phyloP scores from a whole-genome alignment of 169 alveolate species.

The Plasmodium gallinaceum region DNA sequence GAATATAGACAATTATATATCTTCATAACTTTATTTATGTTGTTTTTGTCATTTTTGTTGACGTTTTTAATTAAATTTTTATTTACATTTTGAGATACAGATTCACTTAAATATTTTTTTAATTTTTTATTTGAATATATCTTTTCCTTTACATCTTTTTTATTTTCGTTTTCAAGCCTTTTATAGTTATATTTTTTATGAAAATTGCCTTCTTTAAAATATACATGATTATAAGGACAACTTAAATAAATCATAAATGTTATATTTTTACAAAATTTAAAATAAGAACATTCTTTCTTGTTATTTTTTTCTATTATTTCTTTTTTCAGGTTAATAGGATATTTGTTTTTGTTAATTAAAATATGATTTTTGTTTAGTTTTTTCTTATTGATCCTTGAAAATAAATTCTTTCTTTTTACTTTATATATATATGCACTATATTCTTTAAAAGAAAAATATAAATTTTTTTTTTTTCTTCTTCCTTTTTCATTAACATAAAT shows the following conservation, averaged over 20 bases:
- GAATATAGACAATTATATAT: too few species aligned
- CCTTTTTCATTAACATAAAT: conserved; percentile 20
- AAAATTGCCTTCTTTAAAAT: too few species aligned
- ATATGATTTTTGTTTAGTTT: background rate
- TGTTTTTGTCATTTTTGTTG: too few species aligned
- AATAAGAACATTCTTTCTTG: conserved; percentile 7
- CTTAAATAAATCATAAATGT: conserved; percentile 17
- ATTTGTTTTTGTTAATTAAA: conserved; percentile 1
- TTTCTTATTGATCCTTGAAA: background rate
- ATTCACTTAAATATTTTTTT: too few species aligned
- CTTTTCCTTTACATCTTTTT: background rate
- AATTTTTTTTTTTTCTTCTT: background rate
- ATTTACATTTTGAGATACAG: too few species aligned
- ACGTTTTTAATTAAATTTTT: too few species aligned
- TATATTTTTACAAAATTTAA: conserved; percentile 19
- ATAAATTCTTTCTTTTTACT: background rate
- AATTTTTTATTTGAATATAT: background rate
- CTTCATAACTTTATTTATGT: too few species aligned
- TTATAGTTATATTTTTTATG: background rate
- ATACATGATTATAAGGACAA: too few species aligned
- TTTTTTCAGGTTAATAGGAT: conserved; percentile 15
- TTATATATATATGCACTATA: background rate
- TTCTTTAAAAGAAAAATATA: background rate
- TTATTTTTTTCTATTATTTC: background rate
- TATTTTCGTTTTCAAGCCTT: background rate